A percentile compares a stretch with the other conserved stretches of the same genome.
phyloP scores from a whole-genome alignment of 441 rosid species.

The Omphalea diandra region DNA sequence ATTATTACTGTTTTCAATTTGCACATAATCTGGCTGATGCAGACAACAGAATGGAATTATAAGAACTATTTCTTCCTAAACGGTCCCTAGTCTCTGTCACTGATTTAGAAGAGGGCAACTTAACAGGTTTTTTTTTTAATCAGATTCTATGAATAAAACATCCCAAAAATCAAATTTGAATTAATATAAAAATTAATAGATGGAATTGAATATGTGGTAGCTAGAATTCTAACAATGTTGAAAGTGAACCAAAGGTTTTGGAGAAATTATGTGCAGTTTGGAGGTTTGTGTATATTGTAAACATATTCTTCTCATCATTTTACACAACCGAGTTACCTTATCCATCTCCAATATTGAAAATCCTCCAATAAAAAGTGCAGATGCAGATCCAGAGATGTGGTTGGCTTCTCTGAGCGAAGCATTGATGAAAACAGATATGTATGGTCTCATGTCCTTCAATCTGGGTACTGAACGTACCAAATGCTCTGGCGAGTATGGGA shows the following conservation, averaged over 20 bases:
- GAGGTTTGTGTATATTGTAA: constrained; percentile 7
- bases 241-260: background rate
- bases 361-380: constrained; percentile 88
- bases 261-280: constrained; percentile 8
- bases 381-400: constrained; percentile 72
- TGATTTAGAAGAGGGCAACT: background rate
- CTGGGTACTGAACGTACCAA: constrained; percentile 55
- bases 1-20: background rate
- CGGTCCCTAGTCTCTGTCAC: background rate
- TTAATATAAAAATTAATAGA: background rate
- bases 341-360: constrained; percentile 69
- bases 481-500: constrained; percentile 91
- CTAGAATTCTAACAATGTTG: background rate
- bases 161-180: background rate
- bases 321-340: constrained; percentile 41
- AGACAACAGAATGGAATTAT: background rate
- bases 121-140: background rate
- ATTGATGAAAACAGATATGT: constrained; percentile 56
- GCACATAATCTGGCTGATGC: background rate
- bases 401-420: constrained; percentile 59
- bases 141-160: background rate
- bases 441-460: constrained; percentile 56
- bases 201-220: background rate
- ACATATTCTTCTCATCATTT: constrained; percentile 9
- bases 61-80: constrained; percentile 5